A percentile compares a stretch with the other conserved stretches of the same genome.
Conservation (phyloP, 2,329 filamentous ascomycete genomes). For the Aspergillus neotritici region DNA sequence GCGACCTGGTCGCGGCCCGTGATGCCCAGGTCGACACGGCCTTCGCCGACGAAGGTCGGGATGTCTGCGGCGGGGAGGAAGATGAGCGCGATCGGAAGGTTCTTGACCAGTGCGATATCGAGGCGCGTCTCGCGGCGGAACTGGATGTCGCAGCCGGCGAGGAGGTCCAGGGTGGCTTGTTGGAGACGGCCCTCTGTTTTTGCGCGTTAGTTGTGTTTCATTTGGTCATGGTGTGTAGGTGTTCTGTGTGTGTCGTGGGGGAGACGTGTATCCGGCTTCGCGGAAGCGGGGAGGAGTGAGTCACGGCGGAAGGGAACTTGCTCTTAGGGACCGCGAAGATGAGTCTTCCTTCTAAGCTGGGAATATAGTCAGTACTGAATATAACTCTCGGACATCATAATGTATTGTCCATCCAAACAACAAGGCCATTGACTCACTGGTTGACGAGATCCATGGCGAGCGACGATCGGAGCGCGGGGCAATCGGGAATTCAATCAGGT, state of each 20-base stretch:
- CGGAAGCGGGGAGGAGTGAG: slow-evolving; percentile 8
- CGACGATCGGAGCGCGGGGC: slow-evolving; percentile 19
- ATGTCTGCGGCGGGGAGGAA: slow-evolving; percentile 97
- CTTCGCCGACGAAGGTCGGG: slow-evolving; percentile 93
- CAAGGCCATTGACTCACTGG: slow-evolving; percentile 43
- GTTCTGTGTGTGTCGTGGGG: slow-evolving; percentile 4
- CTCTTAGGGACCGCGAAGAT: slow-evolving; percentile 98
- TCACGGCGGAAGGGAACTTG: slow-evolving; percentile 47
- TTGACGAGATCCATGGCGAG: slow-evolving; percentile 56
- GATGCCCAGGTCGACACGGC: slow-evolving; percentile 87
- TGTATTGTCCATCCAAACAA: neutral
- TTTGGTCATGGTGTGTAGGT: slow-evolving; percentile 12
- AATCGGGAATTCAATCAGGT: slow-evolving; percentile 6
- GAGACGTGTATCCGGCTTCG: neutral
- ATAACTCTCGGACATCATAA: too few species aligned
- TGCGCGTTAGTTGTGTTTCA: slow-evolving; percentile 6
- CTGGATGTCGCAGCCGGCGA: slow-evolving; percentile 90
- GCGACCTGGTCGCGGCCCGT: slow-evolving; percentile 89
- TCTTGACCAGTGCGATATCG: slow-evolving; percentile 96
- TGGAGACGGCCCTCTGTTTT: slow-evolving; percentile 82
- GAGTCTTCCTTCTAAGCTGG: slow-evolving; percentile 81
- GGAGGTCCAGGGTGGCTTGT: slow-evolving; percentile 78
- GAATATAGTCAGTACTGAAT: slow-evolving; percentile 27
- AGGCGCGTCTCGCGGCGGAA: slow-evolving; percentile 92
- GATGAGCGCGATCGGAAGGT: slow-evolving; percentile 87